Evolutionary conservation across 2,329 filamentous ascomycete species (phyloP), one percentile per base, ranked within the genome.

Genomic region (Alternaria sp.): DNA sequence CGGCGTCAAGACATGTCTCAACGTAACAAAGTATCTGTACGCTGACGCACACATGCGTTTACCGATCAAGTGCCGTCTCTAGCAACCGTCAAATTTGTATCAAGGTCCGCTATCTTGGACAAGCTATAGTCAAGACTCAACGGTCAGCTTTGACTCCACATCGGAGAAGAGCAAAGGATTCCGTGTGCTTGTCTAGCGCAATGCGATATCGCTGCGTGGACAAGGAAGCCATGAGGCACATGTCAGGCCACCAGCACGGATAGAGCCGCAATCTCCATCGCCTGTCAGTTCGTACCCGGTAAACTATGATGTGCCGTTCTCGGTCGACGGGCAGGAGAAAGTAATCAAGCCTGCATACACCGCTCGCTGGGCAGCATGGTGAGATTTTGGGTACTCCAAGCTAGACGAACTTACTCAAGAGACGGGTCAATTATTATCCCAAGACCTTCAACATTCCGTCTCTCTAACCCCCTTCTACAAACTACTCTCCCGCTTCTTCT

Each of bases 401-500:
- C 15, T 40, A 40, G 36, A 40, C 15, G 3, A 40, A 40, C 36
- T 40, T 17, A 0, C 36, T 40, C 36, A 40, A 40, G 8, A 40
- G 15, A 40, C 15, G 36, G 36, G 15, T 40, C 36, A 40, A 17
- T 17, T 6, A 40, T 40, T 17, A 40, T 40, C 36, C 36, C 32
- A n/a, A 36, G 32, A 36, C 32, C 32, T n/a, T 10, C 32, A 36
- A 36, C 32, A 36, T 36, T 36, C 32, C 32, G 32, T 36, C 7
- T 36, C 32, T n/a, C 44, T 26, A 25, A n/a, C 1, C 19, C 11
- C 26, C 15, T 30, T 44, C 40, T 76, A 86, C 68, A 87, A 73
- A 63, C 81, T 83, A 64, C 81, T 81, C 69, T 80, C 81, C 23
- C 30, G 49, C 30, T 13, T 30, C 28, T 62, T 57, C 47, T 59